Base-by-base conservation (phyloP, 108 stramenopile species). In the Stephanodiscus minutulus region DNA sequence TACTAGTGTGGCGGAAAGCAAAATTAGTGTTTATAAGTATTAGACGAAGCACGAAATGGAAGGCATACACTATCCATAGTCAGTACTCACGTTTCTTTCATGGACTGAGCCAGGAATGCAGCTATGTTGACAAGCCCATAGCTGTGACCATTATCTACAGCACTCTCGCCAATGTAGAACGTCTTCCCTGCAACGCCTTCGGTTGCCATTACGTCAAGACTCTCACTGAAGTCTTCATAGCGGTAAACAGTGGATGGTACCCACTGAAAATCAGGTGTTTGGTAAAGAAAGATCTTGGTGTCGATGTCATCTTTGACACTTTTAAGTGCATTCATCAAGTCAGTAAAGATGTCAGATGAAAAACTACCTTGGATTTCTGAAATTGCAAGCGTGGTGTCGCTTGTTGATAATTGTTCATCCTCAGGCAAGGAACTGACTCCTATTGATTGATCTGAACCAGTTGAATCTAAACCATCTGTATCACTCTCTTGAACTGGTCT, bases 1-100 rank as follows among this genome's bases (percentile, higher is more conserved):
- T 13, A 11, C 15, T 13, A 36, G 57, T 33, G 39, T 39, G 39
- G 39, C 39, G 39, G n/a, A 58, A 12, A 56, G 36, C 57, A 58
- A 20, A 58, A 15, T 1, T 7, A 37, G 25, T 3, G 54, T 22
- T 55, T 8, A 7, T 8, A 11, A 8, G 7, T 7, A 20, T 21
- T 20, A n/a, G 15, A 49, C 18, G 10, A 49, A 21, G 48, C 3
- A 49, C 3, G 48, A 49, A 49, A 21, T 20, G 48, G 48, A 49
- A 49, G 48, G 35, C 7, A 36, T 39, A 11, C 39, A 39, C 11
- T 9, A 39, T 9, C 39, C 9, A 7, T 11, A 54, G 36, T 52
- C 18, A n/a, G n/a, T n/a, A n/a, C n/a, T n/a, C n/a, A n/a, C 29
- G 80, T 77, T 33, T 81, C 80, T 56, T 81, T 74, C 76, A 77